Evolutionary conservation across 805 yeast species (phyloP), one percentile per base, ranked within the genome.

Genomic region (Candida odintsovae): DNA sequence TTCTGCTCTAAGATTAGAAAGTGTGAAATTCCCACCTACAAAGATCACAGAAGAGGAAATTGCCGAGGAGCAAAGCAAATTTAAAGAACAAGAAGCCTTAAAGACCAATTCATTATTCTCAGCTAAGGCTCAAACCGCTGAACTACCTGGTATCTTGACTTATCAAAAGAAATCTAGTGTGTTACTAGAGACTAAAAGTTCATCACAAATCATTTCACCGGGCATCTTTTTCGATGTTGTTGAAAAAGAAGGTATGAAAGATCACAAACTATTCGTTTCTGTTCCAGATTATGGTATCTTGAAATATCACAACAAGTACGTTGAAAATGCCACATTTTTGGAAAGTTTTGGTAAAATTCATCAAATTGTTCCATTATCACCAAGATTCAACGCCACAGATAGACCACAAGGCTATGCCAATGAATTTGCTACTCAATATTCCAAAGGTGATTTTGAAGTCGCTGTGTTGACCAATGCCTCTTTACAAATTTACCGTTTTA

Each of bases 281-380:
- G 83, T 89, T 9, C 84, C 94, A 8, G 97, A 94, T 64, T 83
- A 87, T 58, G 96, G 97, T 38, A 73, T 86, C 38, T 68, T 89
- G 51, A 89, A 88, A 59, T 82, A 82, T 53, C 80, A 81, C 48
- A 80, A 80, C 49, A 79, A 78, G 54, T 77, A 83, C 55, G 73
- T 83, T 28, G 97, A 90, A 64, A 92, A 86, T 61, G 89, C 94
- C 3, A 88, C 90, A 45, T 78, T 83, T 56, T 65, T 86, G 42
- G 83, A 78, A 40, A 70, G 78, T 13, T 77, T 76, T 35, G 81
- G 82, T 13, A 67, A 67, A 29, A 80, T 90, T 22, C 90, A 83
- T 57, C 87, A 86, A 42, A 82, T 90, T 51, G 77, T 81, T 16
- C 86, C 84, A 50, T 59, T 87, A 39, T 77, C 92, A 0, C 80